phyloP scores from a whole-genome alignment of 441 rosid species.

The Pelargonium citronellum region DNA sequence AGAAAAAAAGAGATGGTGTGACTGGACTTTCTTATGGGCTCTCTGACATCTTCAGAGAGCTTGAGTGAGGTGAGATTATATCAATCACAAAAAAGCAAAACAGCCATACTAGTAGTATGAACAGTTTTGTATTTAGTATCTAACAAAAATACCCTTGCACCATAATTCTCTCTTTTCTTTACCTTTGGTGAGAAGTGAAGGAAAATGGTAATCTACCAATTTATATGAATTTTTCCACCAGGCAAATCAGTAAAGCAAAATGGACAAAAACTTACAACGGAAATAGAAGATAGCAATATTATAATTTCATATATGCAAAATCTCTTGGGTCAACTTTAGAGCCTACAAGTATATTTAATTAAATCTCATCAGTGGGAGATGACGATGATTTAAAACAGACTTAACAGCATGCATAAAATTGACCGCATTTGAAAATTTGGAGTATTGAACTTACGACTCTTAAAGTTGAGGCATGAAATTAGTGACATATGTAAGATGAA shows the following conservation, averaged over 20 bases:
- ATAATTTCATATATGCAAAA: background rate
- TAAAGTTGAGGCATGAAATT: background rate
- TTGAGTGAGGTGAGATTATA: background rate
- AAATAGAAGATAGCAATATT: background rate
- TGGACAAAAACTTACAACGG: too few relatives aligned
- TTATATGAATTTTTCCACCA: background rate
- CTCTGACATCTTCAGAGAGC: background rate
- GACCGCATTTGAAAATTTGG: background rate
- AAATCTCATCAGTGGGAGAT: background rate
- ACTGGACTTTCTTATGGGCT: background rate
- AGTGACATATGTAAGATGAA: background rate
- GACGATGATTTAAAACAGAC: background rate
- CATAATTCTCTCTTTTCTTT: background rate
- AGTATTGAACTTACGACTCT: background rate
- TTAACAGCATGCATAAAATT: background rate
- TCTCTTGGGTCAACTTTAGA: background rate
- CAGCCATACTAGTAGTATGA: background rate
- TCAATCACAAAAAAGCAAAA: background rate
- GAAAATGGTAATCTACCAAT: background rate
- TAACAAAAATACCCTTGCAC: background rate
- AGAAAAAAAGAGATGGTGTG: background rate
- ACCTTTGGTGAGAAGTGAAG: background rate
- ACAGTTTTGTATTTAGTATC: background rate
- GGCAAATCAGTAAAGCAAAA: background rate
- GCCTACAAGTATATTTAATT: background rate